Base-by-base conservation (phyloP, 164 flowering plant species). In the Aristolochia californica region DNA sequence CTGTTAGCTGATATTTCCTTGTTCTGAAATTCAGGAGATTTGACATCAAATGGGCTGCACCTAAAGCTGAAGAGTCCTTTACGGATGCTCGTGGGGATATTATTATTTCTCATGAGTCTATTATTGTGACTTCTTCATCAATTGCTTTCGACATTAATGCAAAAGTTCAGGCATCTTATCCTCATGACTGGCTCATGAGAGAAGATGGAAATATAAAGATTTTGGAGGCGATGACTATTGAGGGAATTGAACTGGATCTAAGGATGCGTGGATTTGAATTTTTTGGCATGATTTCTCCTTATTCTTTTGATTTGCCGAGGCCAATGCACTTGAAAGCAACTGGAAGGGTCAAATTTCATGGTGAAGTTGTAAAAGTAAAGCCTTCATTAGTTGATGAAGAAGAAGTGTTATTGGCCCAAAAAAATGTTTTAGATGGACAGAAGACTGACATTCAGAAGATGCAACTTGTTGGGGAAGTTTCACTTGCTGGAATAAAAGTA, bases 221-320 rank as follows among this genome's bases (percentile, higher is more conserved):
- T 49, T 62, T 47, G 45, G 53, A 72, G 57, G 81, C 87, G 50
- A 66, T 81, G 43, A 63, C 58, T 49, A 68, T 93, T 55, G 95
- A 89, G 68, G 99, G 97, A 62, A 78, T 89, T 68, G 99, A 93
- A 58, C 58, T 89, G 75, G 99, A 89, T 68, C 66, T 89, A 27
- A 81, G 93, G 3, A 85, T 93, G 99, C 99, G 95, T 64, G 87
- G 87, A 53, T 93, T 93, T 78, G 97, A 93, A 73, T 84, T 89
- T 67, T 81, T 87, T 65, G 87, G 76, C 68, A 62, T 84, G 70
- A 74, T 84, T 56, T 83, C 91, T 62, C 76, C 88, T 25, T 77
- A 83, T 74, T 66, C 88, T 53, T 83, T 87, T 76, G 97, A 89
- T 78, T 80, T 87, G 71, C 86, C 84, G 60, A 83, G 91, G 60